Evolutionary conservation across 371 early-diverging fungal genomes (phyloP).

Genomic region (Apophysomyces sp.): DNA sequence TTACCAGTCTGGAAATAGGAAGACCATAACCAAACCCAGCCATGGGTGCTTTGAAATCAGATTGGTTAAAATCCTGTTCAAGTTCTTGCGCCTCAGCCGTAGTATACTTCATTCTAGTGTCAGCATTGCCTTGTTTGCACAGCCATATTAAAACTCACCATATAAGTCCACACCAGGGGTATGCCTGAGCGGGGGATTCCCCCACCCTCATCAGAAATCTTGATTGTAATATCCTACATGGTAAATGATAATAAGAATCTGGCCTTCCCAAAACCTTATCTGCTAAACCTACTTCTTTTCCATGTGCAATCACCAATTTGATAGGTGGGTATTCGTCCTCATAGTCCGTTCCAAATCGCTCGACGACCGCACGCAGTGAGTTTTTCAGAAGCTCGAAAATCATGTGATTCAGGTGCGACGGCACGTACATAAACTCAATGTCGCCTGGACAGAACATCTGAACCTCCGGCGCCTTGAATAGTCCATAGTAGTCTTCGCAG

Average conservation of each 20-base stretch:
- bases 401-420: constrained; percentile 95
- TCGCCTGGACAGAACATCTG: constrained; percentile 81
- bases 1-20: constrained; percentile 72
- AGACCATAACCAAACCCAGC: constrained; percentile 96
- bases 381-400: constrained; percentile 97
- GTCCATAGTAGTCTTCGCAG: constrained; percentile 89
- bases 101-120: constrained; percentile 10
- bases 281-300: constrained; percentile 70
- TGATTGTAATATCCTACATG: constrained; percentile 88
- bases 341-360: constrained; percentile 81
- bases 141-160: constrained; percentile 46
- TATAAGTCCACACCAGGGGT: constrained; percentile 94
- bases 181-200: constrained; percentile 91
- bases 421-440: constrained; percentile 95
- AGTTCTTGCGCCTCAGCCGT: constrained; percentile 16
- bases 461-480: constrained; percentile 82
- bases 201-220: constrained; percentile 95
- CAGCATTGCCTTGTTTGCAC: not conserved
- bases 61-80: constrained; percentile 74
- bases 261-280: not conserved
- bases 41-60: constrained; percentile 91
- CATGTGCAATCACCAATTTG: constrained; percentile 91
- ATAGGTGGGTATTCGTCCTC: constrained; percentile 90
- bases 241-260: not conserved
- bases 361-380: constrained; percentile 93